Evolutionary conservation across 306 rosid species (phyloP).

Genomic region (Dryas alaskensis): DNA sequence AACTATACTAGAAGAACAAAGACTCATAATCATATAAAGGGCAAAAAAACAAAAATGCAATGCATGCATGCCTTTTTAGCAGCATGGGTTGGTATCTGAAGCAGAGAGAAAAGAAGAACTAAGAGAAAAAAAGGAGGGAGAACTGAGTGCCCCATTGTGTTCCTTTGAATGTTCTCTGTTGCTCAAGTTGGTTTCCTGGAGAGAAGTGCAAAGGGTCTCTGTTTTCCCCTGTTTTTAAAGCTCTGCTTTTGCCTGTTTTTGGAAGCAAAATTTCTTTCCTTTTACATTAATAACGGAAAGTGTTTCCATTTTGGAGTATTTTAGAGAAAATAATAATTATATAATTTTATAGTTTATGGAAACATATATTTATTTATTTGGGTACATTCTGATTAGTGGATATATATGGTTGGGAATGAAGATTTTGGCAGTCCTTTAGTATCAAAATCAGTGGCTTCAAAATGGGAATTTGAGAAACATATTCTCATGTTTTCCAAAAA

Average conservation of each 20-base stretch:
- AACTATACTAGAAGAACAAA: neutral
- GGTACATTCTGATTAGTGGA: neutral
- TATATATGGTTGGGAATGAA: neutral
- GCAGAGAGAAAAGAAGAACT: constrained; percentile 31
- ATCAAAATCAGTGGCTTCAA: neutral
- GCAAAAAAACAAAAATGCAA: neutral
- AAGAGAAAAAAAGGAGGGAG: constrained; percentile 22
- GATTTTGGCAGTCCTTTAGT: neutral
- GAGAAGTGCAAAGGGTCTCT: neutral
- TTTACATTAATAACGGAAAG: constrained; percentile 3
- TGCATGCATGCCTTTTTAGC: constrained; percentile 36
- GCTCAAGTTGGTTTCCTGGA: neutral
- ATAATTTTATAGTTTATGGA: neutral
- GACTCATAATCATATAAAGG: too few relatives aligned
- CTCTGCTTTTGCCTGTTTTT: constrained; percentile 2
- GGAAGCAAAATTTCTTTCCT: neutral
- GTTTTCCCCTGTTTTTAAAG: constrained; percentile 23
- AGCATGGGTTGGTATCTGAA: constrained; percentile 32
- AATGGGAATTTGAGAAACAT: neutral
- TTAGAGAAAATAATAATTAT: neutral
- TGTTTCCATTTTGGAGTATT: neutral
- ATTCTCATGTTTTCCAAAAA: too few relatives aligned
- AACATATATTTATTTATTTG: neutral
- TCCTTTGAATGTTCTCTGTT: neutral
- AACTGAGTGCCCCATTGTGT: constrained; percentile 26